Percentiles rank a stretch among this genome's conserved stretches.
These are phyloP conservation scores for Trichoderma atrobrunneum DNA, from an alignment of 2,329 filamentous ascomycete genomes.

Conservation along the genomic window DNA sequence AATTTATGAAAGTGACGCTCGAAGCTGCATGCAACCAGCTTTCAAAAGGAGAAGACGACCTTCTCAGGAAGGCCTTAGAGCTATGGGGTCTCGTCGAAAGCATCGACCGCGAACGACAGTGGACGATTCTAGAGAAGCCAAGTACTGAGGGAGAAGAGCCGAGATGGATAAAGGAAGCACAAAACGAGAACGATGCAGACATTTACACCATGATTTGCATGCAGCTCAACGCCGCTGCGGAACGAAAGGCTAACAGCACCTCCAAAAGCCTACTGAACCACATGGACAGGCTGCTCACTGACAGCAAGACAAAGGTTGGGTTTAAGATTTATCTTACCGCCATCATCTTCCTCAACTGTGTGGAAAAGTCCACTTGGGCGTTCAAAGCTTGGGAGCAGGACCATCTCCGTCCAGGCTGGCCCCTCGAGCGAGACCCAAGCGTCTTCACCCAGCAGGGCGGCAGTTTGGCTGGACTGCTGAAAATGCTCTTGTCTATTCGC, in stretches of 20 bases:
- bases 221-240: conserved; percentile 63
- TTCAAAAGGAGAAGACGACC: conserved; percentile 49
- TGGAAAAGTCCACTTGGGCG: conserved; percentile 67
- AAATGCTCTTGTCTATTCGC: conserved; percentile 61
- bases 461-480: conserved; percentile 55
- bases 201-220: conserved; percentile 61
- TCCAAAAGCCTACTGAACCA: conserved; percentile 57
- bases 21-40: conserved; percentile 49
- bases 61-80: conserved; percentile 58
- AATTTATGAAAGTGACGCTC: conserved; percentile 58
- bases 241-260: conserved; percentile 60
- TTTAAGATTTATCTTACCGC: conserved; percentile 62
- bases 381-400: conserved; percentile 67
- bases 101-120: conserved; percentile 61
- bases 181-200: conserved; percentile 50
- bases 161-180: conserved; percentile 48
- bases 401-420: conserved; percentile 58
- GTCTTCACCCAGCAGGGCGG: conserved; percentile 59
- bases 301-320: conserved; percentile 57
- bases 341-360: conserved; percentile 61
- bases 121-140: conserved; percentile 53
- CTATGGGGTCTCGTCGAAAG: conserved; percentile 65
- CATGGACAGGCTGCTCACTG: conserved; percentile 60
- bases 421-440: conserved; percentile 54
- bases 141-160: conserved; percentile 40